A percentile compares a stretch with the other conserved stretches of the same genome.
phyloP scores from a whole-genome alignment of 2,329 filamentous ascomycete species.

The Paracorniculantispora psalliotae region DNA sequence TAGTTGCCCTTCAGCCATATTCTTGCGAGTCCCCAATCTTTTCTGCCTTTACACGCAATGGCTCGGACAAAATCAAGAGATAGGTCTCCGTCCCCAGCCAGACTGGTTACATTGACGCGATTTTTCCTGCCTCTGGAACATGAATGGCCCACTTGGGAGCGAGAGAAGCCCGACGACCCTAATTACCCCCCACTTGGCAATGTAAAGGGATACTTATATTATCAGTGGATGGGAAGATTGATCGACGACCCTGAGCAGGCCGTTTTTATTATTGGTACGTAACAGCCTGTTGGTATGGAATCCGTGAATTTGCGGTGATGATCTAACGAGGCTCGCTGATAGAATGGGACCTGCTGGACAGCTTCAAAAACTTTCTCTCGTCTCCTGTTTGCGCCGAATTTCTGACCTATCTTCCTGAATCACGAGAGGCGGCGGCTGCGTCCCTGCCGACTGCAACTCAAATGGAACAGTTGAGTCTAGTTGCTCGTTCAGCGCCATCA shows the following conservation, averaged over 20 bases:
- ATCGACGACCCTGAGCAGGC: conserved; percentile 19
- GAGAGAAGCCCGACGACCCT: conserved; percentile 15
- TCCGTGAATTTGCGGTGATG: too few species aligned
- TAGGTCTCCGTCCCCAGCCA: too few species aligned
- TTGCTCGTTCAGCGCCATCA: background rate
- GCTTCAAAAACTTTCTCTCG: conserved; percentile 17
- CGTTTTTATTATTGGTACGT: conserved; percentile 18
- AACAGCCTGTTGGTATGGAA: too few species aligned
- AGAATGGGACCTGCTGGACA: conserved; percentile 16
- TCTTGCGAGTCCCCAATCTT: too few species aligned
- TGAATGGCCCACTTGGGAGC: conserved; percentile 20
- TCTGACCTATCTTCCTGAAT: conserved; percentile 16
- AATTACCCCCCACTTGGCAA: conserved; percentile 16
- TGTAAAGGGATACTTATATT: background rate
- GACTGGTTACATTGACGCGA: conserved; percentile 18
- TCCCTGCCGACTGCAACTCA: too few species aligned
- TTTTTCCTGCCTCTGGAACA: conserved; percentile 20
- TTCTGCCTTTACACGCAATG: too few species aligned
- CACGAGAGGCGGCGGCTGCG: background rate
- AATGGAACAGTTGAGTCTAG: background rate
- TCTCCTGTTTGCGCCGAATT: conserved; percentile 19
- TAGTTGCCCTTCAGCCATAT: too few species aligned
- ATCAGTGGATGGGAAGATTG: conserved; percentile 4
- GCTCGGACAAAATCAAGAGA: too few species aligned
- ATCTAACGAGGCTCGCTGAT: too few species aligned